Evolutionary conservation across 2,329 filamentous ascomycete genomes (phyloP), one percentile per base, ranked within the genome.

Genomic region (Zymoseptoria brevis): DNA sequence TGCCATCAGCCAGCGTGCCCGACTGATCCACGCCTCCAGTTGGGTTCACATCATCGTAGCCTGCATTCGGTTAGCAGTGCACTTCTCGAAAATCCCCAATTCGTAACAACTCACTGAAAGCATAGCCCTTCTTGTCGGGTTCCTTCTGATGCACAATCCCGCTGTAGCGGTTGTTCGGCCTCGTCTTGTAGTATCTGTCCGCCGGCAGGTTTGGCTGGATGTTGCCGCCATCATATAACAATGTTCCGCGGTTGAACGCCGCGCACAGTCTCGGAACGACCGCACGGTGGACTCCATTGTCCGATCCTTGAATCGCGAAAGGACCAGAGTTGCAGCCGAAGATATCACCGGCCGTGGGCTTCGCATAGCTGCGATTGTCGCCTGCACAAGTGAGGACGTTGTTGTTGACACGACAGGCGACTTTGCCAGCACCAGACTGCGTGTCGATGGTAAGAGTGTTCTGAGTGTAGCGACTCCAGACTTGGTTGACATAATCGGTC

Each of bases 211-310:
- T 70, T 2, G 81, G 81, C 67, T 82, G 78, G 1, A 75, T 62
- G 63, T 79, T 69, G 41, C 81, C 81, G 1, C 77, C 80, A 1
- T 68, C 66, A 1, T 72, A 69, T 57, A 88, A 72, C 58, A 94
- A 74, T 5, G 87, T 93, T 16, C 82, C 84, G 19, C 89, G 81
- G 73, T 92, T 90, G 67, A 93, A 83, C 0, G 87, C 88, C 1
- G 90, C 89, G 1, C 87, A 83, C 9, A 95, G 75, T n/a, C 89
- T 81, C 0, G 90, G 87, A 1, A 86, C 85, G 54, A 92, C 80
- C 48, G 86, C 86, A 60, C 75, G 73, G 56, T 78, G 75, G 22
- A 75, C 72, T 16, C 63, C 68, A 55, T 76, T 76, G 16, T 74
- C 69, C 2, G 65, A 66, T 59, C 78, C 65, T 55, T 74, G 60